phyloP scores from a whole-genome alignment of 345 rosid genomes.

The Hibiscus syriacus region DNA sequence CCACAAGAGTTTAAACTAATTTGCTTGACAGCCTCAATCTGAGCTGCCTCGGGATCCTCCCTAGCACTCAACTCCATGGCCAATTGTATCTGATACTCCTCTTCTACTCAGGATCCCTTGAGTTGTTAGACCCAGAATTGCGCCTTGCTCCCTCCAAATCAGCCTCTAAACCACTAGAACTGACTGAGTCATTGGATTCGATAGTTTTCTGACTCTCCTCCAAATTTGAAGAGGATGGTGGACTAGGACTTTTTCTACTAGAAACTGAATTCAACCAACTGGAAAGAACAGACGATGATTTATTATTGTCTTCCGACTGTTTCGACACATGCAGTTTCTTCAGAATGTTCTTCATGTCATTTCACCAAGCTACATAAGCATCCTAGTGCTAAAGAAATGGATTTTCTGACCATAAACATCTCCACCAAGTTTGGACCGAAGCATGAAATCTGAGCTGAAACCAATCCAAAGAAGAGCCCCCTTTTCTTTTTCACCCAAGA shows the following conservation, averaged over 20 bases:
- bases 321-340: constrained; percentile 74
- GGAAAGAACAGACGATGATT: too few species aligned
- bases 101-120: constrained; percentile 78
- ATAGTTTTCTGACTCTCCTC: constrained; percentile 35
- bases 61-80: too few species aligned
- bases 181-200: constrained; percentile 41
- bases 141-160: constrained; percentile 36
- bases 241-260: constrained; percentile 47
- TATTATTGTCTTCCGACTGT: constrained; percentile 49
- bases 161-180: constrained; percentile 29
- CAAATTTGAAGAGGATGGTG: too few species aligned
- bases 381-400: constrained; percentile 40
- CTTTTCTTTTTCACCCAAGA: constrained; percentile 10
- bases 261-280: constrained; percentile 76
- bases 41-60: too few species aligned
- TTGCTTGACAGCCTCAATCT: too few species aligned
- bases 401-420: too few species aligned
- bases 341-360: constrained; percentile 74
- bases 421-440: constrained; percentile 50
- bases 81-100: too few species aligned
- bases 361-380: constrained; percentile 17
- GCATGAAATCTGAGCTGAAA: constrained; percentile 29
- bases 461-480: neutral
- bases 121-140: constrained; percentile 47
- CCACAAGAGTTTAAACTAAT: too few species aligned